Percentiles rank a stretch among this genome's conserved stretches.
Evolutionary conservation across 225 moss, liverwort and hornwort species (phyloP).

Genomic region (Physcomitrellopsis africana): DNA sequence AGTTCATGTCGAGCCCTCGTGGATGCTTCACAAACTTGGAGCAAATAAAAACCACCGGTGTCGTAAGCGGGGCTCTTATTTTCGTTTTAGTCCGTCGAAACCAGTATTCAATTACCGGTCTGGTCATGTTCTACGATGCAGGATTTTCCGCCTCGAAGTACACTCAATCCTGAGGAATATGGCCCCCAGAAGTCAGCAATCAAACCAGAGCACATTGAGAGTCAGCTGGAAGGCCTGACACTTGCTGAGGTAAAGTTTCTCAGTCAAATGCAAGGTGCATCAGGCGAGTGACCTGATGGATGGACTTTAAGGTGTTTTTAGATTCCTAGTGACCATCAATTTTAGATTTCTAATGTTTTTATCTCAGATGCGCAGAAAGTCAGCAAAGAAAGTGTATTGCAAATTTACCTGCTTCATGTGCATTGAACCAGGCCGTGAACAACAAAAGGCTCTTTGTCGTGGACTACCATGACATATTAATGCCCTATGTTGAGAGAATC

Average conservation of each 20-base stretch:
- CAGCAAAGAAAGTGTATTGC: neutral
- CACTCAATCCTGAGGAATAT: conserved; percentile 46
- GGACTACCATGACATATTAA: conserved; percentile 75
- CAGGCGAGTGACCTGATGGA: neutral
- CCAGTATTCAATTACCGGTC: neutral
- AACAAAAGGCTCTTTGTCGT: conserved; percentile 61
- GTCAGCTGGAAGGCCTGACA: conserved; percentile 44
- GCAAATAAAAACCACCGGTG: neutral
- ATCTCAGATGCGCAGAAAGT: neutral
- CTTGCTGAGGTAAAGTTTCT: conserved; percentile 29
- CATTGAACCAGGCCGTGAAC: conserved; percentile 48
- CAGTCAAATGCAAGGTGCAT: neutral
- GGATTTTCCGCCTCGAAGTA: conserved; percentile 64
- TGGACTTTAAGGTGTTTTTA: no score
- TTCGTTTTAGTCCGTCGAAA: neutral
- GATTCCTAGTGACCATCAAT: neutral
- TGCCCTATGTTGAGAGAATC: conserved; percentile 67
- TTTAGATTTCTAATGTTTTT: neutral
- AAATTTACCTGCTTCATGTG: neutral
- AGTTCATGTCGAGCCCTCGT: neutral
- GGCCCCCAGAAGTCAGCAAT: conserved; percentile 60
- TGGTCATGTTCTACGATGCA: conserved; percentile 19
- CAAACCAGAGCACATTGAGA: conserved; percentile 53
- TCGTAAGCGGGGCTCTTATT: neutral
- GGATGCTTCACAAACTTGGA: no score